These are phyloP conservation scores for Tympanopsis confertula DNA, from an alignment of 2,329 filamentous ascomycete species.

Conservation along the genomic window DNA sequence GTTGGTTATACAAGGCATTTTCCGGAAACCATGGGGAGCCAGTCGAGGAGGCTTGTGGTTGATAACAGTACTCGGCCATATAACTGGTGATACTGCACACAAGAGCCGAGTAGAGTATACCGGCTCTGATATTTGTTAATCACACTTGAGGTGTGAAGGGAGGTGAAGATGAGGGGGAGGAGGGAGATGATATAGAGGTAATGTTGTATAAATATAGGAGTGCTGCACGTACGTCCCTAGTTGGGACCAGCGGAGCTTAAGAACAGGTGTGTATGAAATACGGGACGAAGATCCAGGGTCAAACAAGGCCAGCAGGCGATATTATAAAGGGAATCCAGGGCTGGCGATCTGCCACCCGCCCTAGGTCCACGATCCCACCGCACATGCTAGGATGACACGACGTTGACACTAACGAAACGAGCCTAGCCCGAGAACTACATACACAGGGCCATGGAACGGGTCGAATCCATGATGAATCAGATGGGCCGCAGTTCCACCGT, in stretches of 20 bases:
- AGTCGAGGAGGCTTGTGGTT: not conserved
- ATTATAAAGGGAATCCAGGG: not conserved
- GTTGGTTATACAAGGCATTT: not conserved
- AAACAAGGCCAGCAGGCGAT: not conserved
- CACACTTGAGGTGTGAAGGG: no score
- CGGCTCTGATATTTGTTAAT: no score
- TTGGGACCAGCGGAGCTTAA: not conserved
- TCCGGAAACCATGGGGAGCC: not conserved
- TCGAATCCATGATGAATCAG: no score
- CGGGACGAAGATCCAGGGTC: not conserved
- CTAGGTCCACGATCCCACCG: not conserved
- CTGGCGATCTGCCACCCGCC: not conserved
- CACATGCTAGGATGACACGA: not conserved
- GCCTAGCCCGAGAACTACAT: no score
- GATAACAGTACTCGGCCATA: not conserved
- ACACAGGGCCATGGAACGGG: no score
- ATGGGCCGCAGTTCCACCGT: no score
- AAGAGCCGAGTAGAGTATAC: not conserved
- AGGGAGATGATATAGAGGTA: not conserved
- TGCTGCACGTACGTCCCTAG: not conserved
- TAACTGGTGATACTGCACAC: not conserved
- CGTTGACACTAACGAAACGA: slow-evolving; percentile 1
- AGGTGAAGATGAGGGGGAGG: not conserved
- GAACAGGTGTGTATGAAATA: not conserved
- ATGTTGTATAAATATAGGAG: not conserved